Base-by-base conservation (phyloP, 2,329 filamentous ascomycete genomes). In the Apiospora kogelbergensis region DNA sequence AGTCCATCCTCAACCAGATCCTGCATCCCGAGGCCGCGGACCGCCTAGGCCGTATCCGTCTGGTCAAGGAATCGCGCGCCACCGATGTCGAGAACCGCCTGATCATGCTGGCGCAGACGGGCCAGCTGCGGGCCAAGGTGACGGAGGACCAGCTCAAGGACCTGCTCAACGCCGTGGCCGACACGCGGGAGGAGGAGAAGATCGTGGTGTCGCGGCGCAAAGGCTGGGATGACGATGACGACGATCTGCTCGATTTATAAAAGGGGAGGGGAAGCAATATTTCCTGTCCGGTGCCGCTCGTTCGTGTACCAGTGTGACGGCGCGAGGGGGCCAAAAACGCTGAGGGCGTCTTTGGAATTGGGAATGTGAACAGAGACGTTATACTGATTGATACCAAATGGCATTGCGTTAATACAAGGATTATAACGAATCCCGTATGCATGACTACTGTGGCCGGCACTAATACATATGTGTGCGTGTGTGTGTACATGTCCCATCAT, bases 131-230 rank as follows among this genome's bases (percentile, higher is more conserved):
- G 68, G 84, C 89, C 71, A 97, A 97, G 80, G 94, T 99, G 63
- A 95, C 92, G 1, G 96, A 99, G 82, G 90, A 91, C 65, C 95
- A 98, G 84, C 86, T 99, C 76, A 98, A 98, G 85, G 94, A 97
- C 73, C 86, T 99, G 69, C 83, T 99, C 72, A 92, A 90, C 72
- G 93, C 94, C 20, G 89, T 98, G 70, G 91, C 93, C 30, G 94
- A 97, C 77, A 92, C 89, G 81, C 67, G 72, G 33, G 87, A 90
- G 81, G 88, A 93, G 80, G 89, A 93, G 79, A 96, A 94, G 84
- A 96, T 98, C 80, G 93, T 97, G 44, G 92, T 97, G 69, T 92
- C 86, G 76, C 86, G 95, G 76, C 87, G 94, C 77, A 97, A 95
- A 81, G 93, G 88, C 3, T 93, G 91, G 77, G 94, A 93, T 83